Base-by-base conservation (phyloP, 2,329 filamentous ascomycete genomes). In the Aspergillus sp. region DNA sequence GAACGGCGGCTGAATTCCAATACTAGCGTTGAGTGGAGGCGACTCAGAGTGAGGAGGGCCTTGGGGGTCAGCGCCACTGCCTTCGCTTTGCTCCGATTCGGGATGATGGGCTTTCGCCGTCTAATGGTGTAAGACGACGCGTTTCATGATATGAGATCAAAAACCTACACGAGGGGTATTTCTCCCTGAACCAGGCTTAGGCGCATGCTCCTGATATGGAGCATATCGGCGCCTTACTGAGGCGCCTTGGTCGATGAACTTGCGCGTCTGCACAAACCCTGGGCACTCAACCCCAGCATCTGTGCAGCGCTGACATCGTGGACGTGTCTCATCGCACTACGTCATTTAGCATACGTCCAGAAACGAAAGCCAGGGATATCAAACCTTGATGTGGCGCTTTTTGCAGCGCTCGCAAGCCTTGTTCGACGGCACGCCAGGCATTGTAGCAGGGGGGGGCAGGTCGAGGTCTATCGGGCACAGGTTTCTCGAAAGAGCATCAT, bases 221-320 rank as follows among this genome's bases (percentile, higher is more conserved):
- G 73, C 73, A 67, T 73, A 75, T 33, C 73, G 67, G 15, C 71
- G 71, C 48, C 75, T 69, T 23, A 77, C 73, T 17, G 74, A 73
- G 21, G 73, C 71, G 6, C 75, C 74, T 56, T 77, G 74, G 52
- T 77, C 75, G 47, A 77, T 75, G 56, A 77, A 77, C 44, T 77
- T 77, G 56, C 75, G 74, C 21, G 70, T 76, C 53, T 76, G 73
- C 19, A 76, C 70, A 68, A 76, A 77, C n/a, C 75, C 75, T 0
- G 74, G 73, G 46, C 75, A 77, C 52, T 76, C 68, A 23, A 73
- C 69, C 12, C 73, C 73, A 6, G 74, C 70, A 46, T 68, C 66
- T 27, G 64, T 64, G 58, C 75, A 77, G 19, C 74, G 70, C 54
- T 73, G 70, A 55, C 75, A 77, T 14, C 68, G 66, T 5, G 75